Evolutionary conservation across 352 stramenopile genomes (phyloP).

Genomic region (Phytophthora cactorum): DNA sequence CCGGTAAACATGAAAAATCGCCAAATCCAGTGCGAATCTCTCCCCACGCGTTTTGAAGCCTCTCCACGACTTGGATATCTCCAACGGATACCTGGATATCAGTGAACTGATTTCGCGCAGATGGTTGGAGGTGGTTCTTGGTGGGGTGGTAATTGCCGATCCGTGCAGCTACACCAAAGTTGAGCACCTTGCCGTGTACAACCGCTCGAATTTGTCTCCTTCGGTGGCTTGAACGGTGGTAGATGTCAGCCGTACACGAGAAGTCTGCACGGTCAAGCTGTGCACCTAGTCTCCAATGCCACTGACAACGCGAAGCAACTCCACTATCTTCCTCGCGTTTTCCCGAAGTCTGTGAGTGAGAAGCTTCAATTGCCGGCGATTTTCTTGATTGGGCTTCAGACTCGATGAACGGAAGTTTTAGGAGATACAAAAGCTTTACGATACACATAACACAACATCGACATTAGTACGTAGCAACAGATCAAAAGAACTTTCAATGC

Average conservation of each 20-base stretch:
- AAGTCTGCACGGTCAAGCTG: slow-evolving; percentile 34
- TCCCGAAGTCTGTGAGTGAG: slow-evolving; percentile 2
- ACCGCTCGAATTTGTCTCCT: slow-evolving; percentile 12
- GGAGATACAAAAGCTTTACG: slow-evolving; percentile 50
- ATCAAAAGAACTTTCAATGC: not conserved
- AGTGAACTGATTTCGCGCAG: slow-evolving; percentile 23
- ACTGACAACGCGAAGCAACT: slow-evolving; percentile 7
- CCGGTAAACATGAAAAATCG: slow-evolving; percentile 44
- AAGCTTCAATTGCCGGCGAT: not conserved
- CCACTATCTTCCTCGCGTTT: slow-evolving; percentile 1
- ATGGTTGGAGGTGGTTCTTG: slow-evolving; percentile 15
- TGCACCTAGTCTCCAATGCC: slow-evolving; percentile 39
- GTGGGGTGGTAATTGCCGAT: slow-evolving; percentile 51
- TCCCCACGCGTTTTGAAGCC: slow-evolving; percentile 20
- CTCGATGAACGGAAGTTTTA: slow-evolving; percentile 37
- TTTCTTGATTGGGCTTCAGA: slow-evolving; percentile 3
- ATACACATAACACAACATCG: slow-evolving; percentile 14
- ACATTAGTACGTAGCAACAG: slow-evolving; percentile 5
- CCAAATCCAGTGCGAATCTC: slow-evolving; percentile 38
- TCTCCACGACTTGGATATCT: slow-evolving; percentile 44
- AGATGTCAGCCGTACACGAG: slow-evolving; percentile 32
- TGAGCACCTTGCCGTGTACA: slow-evolving; percentile 18
- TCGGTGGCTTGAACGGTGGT: slow-evolving; percentile 14
- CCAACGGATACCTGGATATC: slow-evolving; percentile 52
- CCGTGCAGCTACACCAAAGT: slow-evolving; percentile 41